phyloP scores from a whole-genome alignment of 805 yeast genomes.

The Candida silvatica region DNA sequence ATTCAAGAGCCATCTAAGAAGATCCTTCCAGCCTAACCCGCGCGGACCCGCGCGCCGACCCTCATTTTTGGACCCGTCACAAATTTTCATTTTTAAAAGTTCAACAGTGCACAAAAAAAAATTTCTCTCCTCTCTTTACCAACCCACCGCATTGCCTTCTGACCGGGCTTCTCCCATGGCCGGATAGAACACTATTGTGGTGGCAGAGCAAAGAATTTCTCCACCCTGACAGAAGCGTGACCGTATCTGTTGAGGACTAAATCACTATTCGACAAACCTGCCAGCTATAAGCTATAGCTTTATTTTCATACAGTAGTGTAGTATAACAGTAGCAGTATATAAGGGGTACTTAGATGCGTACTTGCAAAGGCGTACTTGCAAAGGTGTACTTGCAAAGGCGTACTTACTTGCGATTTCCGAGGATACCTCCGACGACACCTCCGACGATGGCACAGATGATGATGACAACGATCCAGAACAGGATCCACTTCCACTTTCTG shows the following conservation, averaged over 20 bases:
- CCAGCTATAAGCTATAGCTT: too few relatives aligned
- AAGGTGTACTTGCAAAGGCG: too few relatives aligned
- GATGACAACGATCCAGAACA: slow-evolving; percentile 56
- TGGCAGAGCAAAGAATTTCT: slow-evolving; percentile 8
- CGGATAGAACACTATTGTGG: slow-evolving; percentile 7
- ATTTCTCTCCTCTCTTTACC: too few relatives aligned
- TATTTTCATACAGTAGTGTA: too few relatives aligned
- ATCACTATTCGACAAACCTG: slow-evolving; percentile 8
- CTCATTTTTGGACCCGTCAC: too few relatives aligned
- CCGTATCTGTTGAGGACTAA: slow-evolving; percentile 5
- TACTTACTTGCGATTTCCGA: background rate
- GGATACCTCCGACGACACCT: slow-evolving; percentile 28
- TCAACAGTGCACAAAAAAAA: too few relatives aligned
- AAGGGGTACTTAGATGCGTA: background rate
- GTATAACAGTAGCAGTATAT: background rate
- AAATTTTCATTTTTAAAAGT: too few relatives aligned
- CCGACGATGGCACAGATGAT: slow-evolving; percentile 66
- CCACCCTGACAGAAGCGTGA: slow-evolving; percentile 5
- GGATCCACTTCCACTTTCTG: slow-evolving; percentile 86
- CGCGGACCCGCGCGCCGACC: too few relatives aligned
- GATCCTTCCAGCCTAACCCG: too few relatives aligned
- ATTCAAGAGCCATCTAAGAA: too few relatives aligned
- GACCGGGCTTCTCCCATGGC: slow-evolving; percentile 1
- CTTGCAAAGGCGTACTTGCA: too few relatives aligned
- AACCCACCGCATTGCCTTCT: too few relatives aligned